Conservation (phyloP, 2,329 filamentous ascomycete species). For the Fusarium verticillioides region DNA sequence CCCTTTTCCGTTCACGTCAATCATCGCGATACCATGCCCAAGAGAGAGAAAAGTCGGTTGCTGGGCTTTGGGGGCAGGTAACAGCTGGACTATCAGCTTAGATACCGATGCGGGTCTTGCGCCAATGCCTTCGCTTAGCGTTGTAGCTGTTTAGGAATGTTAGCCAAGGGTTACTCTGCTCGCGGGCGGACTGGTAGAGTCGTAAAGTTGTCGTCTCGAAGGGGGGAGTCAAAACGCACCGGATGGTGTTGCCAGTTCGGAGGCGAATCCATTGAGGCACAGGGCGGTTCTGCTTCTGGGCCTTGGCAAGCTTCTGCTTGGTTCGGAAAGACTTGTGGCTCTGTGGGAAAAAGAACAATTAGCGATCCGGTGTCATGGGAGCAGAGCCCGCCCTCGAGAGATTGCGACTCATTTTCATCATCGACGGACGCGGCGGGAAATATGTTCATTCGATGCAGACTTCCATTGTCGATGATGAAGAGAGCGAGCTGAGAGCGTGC, state of each 20-base stretch:
- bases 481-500: constrained; percentile 7
- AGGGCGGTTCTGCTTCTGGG: constrained; percentile 99
- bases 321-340: constrained; percentile 99
- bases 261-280: constrained; percentile 99
- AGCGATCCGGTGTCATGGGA: constrained; percentile 37
- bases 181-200: neutral
- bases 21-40: constrained; percentile 45
- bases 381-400: constrained; percentile 14
- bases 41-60: constrained; percentile 38
- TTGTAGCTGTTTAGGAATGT: constrained; percentile 80
- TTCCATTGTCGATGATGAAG: constrained; percentile 23
- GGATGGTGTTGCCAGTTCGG: constrained; percentile 98
- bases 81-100: constrained; percentile 65
- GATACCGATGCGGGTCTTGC: constrained; percentile 99
- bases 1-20: constrained; percentile 42
- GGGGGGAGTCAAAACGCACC: constrained; percentile 71
- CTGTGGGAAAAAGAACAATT: constrained; percentile 59
- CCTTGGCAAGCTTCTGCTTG: constrained; percentile 99
- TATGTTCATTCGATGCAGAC: constrained; percentile 12
- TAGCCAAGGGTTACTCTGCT: constrained; percentile 17
- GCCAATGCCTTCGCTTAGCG: constrained; percentile 99
- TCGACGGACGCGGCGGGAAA: constrained; percentile 10
- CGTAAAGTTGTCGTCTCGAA: constrained; percentile 15
- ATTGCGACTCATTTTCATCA: constrained; percentile 17
- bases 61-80: constrained; percentile 46